Base-by-base conservation (phyloP, 225 moss, liverwort and hornwort species). In the Neckera pumila region DNA sequence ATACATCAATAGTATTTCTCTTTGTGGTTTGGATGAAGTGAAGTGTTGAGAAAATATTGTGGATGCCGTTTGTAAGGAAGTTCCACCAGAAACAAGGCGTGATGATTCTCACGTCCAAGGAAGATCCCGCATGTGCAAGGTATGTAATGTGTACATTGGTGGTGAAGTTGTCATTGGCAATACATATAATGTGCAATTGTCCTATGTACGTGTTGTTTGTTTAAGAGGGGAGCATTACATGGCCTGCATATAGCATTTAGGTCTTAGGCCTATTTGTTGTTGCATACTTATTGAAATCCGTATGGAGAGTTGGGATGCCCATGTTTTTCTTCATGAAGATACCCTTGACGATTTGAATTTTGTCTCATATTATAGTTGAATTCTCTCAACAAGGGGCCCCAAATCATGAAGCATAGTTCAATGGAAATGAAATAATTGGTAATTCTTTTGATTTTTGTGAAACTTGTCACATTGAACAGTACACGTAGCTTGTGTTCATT, bases 291-390 rank as follows among this genome's bases (percentile, higher is more conserved):
- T 36, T 34, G 34, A 18, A 76, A 1, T 33, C 34, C 0, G 11
- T 53, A 18, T 53, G 3, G 14, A 8, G 5, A 0, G 49, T 3
- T 76, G 3, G n/a, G 16, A 26, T 56, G n/a, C 56, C n/a, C 1
- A 18, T 36, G 9, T 6, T 54, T 3, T 77, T 0, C 6, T 51
- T 36, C 3, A 5, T 14, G 11, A 16, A 11, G 12, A 2, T 75
- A 4, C 7, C 2, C 12, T 33, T 33, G 33, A 33, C 0, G 7
- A 0, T 76, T 3, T 15, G 0, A 0, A 77, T n/a, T 56, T 10
- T 0, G n/a, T 78, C 56, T 0, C n/a, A n/a, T 56, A 25, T 78
- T 0, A 10, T 78, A 10, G 10, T 36, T 45, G 45, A 10, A n/a
- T n/a, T n/a, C n/a, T 10, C 45, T 8, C 45, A 45, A 45, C 10